Conservation (phyloP, 139 green algal species). For the Ulvella scutata region DNA sequence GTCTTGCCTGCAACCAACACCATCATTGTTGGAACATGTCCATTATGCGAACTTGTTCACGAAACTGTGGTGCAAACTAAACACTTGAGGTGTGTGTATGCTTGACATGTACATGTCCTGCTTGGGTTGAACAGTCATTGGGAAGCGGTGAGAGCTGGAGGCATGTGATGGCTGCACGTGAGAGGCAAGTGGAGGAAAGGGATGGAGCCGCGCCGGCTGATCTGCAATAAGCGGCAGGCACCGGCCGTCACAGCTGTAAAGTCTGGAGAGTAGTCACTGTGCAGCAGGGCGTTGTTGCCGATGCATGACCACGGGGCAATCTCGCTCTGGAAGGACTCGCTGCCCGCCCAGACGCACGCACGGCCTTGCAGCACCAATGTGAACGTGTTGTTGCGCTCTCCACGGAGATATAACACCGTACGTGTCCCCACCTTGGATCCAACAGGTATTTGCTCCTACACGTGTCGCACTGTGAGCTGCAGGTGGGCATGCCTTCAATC, state of each 20-base stretch:
- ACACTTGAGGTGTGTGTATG: too few relatives aligned
- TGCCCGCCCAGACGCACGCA: slow-evolving; percentile 19
- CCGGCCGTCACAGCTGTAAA: slow-evolving; percentile 12
- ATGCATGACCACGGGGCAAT: slow-evolving; percentile 30
- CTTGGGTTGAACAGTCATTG: neutral
- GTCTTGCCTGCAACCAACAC: too few relatives aligned
- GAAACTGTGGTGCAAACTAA: too few relatives aligned
- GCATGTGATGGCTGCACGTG: neutral
- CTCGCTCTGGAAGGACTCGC: slow-evolving; percentile 31
- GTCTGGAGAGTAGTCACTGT: slow-evolving; percentile 19
- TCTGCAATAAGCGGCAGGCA: slow-evolving; percentile 17
- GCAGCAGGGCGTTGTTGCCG: slow-evolving; percentile 16
- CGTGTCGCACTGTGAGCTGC: too few relatives aligned
- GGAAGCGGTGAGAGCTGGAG: neutral
- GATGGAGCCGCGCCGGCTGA: slow-evolving; percentile 1
- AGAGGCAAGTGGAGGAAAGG: neutral
- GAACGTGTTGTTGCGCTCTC: slow-evolving; percentile 12
- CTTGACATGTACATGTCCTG: neutral
- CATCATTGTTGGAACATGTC: too few relatives aligned
- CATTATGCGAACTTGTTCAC: too few relatives aligned
- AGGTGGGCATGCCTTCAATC: too few relatives aligned
- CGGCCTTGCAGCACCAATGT: slow-evolving; percentile 29
- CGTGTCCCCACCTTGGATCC: neutral
- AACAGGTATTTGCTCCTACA: too few relatives aligned
- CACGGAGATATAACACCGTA: slow-evolving; percentile 6